These are phyloP conservation scores for Solanum chacoense DNA, from an alignment of 305 asterid species.

Conservation along the genomic window DNA sequence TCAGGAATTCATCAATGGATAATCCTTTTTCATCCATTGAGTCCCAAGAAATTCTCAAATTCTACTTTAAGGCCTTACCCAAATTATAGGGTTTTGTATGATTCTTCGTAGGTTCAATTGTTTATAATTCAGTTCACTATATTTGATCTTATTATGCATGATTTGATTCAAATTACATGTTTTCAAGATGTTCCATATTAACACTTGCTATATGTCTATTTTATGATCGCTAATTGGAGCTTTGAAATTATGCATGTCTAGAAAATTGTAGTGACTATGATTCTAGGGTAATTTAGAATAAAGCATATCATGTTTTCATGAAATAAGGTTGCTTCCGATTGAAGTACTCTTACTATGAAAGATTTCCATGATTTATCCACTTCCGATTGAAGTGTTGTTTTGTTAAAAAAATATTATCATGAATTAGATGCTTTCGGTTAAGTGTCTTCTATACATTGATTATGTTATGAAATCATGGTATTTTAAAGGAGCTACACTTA, in stretches of 20 bases:
- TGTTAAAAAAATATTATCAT: background rate
- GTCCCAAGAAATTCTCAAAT: background rate
- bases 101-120: background rate
- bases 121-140: background rate
- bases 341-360: background rate
- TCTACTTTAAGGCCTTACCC: background rate
- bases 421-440: background rate
- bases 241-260: background rate
- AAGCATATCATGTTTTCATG: background rate
- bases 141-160: background rate
- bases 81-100: background rate
- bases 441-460: background rate
- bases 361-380: no score
- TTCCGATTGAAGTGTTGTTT: background rate
- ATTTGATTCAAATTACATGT: background rate
- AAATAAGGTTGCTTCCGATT: background rate
- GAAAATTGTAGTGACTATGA: background rate
- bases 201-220: background rate
- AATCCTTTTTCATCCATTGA: background rate
- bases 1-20: background rate
- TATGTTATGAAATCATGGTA: background rate
- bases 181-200: background rate
- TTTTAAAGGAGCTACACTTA: background rate
- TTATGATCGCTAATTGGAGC: background rate
- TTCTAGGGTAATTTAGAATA: background rate